Evolutionary conservation across 202 grass and related monocot species (phyloP), one percentile per base, ranked within the genome.

Genomic region (Carex arenaria): DNA sequence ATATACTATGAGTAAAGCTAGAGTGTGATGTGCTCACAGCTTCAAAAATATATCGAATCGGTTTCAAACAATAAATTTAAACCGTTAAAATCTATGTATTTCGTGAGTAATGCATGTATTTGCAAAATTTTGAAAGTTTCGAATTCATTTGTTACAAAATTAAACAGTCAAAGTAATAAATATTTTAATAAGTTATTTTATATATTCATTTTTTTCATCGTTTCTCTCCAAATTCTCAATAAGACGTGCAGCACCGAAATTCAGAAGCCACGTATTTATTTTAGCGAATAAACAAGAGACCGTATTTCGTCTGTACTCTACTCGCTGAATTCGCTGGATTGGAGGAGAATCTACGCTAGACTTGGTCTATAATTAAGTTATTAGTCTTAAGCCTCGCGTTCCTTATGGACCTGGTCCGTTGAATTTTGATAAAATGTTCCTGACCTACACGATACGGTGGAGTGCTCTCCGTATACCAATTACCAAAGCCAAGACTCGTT

Each of bases 271-370:
- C 53, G 53, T 78, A 59, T 55, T 78, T n/a, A 64, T 80, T 14
- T 80, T n/a, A n/a, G n/a, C 32, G 53, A 26, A 45, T 63, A 80
- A 63, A 63, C 31, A 80, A 80, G 32, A 38, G 19, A 12, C 2
- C 55, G 54, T 80, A 64, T 80, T 14, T 80, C 43, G 34, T 80
- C 26, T 1, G 26, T 26, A 26, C 36, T 18, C 10, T 45, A 45
- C 18, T 80, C 2, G 19, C 78, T 80, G 36, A 62, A 64, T 76
- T 34, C 26, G 57, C 78, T 80, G 30, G 53, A 80, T 80, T 80
- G 34, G 54, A 43, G 52, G 13, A 81, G 78, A 81, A 64, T 65
- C 65, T 81, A 55, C 72, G 2, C 14, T 38, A 15, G 30, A 3
- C 53, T 7, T 15, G 73, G 73, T 34, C 15, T 56, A 78, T 57